Evolutionary conservation across 371 early-diverging fungal species (phyloP).

Genomic region (Syncephalastrum monosporum): DNA sequence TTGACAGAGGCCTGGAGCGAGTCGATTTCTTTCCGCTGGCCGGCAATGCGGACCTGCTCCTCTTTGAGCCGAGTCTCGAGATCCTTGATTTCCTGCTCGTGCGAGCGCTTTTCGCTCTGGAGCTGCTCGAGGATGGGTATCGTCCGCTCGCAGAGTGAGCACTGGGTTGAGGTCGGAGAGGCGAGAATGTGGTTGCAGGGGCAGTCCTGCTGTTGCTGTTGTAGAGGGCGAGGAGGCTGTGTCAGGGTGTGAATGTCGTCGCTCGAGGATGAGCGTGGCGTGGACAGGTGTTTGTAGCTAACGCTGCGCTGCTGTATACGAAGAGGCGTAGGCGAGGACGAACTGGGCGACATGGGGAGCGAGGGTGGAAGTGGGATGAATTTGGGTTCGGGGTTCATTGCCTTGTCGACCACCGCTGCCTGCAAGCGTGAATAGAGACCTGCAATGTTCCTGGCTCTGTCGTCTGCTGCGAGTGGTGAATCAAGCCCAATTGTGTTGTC

Average conservation of each 20-base stretch:
- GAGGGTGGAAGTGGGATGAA: constrained; percentile 47
- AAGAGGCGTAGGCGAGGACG: constrained; percentile 33
- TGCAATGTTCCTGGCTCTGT: constrained; percentile 53
- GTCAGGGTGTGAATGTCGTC: constrained; percentile 6
- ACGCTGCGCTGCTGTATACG: constrained; percentile 8
- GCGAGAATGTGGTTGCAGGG: constrained; percentile 42
- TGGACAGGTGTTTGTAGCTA: background rate
- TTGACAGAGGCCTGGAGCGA: constrained; percentile 39
- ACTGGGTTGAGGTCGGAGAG: constrained; percentile 29
- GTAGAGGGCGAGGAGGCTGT: background rate
- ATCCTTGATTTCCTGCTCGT: constrained; percentile 44
- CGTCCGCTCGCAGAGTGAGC: constrained; percentile 55
- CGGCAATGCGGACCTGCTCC: constrained; percentile 44
- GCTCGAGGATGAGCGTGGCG: constrained; percentile 12
- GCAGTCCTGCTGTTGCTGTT: constrained; percentile 25
- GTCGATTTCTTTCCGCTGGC: constrained; percentile 42
- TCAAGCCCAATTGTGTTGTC: too few relatives aligned
- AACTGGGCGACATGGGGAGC: constrained; percentile 39
- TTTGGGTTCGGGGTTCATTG: constrained; percentile 33
- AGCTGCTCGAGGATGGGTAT: constrained; percentile 54
- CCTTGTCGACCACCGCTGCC: constrained; percentile 44
- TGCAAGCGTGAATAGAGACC: constrained; percentile 56
- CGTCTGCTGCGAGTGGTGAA: constrained; percentile 22
- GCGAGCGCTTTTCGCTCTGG: constrained; percentile 43
- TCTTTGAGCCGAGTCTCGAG: constrained; percentile 40